A percentile compares a stretch with the other conserved stretches of the same genome.
These are phyloP conservation scores for Pseudogymnoascus sp. DNA, from an alignment of 2,329 filamentous ascomycete species.

Conservation along the genomic window DNA sequence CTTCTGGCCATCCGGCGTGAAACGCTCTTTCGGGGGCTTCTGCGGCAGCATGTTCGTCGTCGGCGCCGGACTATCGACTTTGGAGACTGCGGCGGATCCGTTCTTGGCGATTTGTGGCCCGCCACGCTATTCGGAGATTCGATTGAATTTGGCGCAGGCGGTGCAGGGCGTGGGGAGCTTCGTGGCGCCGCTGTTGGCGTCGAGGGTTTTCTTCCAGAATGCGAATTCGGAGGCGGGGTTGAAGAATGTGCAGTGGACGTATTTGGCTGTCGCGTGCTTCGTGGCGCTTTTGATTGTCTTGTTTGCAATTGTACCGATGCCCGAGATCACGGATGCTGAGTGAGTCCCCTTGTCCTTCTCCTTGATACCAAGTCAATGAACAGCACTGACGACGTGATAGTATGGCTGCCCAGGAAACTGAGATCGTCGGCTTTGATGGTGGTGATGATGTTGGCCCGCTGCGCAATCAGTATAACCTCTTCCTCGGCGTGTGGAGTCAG, in stretches of 20 bases:
- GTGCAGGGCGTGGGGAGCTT: conserved; percentile 72
- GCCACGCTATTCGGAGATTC: conserved; percentile 63
- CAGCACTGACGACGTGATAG: conserved; percentile 48
- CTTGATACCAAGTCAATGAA: conserved; percentile 34
- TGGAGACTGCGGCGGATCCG: conserved; percentile 70
- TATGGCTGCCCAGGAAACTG: conserved; percentile 14
- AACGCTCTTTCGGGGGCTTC: conserved; percentile 38
- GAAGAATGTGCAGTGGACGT: conserved; percentile 55
- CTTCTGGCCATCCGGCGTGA: conserved; percentile 48
- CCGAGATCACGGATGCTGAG: conserved; percentile 52
- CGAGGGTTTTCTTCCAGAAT: conserved; percentile 64
- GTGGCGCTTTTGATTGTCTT: conserved; percentile 48
- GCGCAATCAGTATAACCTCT: conserved; percentile 64
- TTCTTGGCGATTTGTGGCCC: conserved; percentile 37
- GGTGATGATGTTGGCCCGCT: conserved; percentile 48
- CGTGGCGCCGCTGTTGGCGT: conserved; percentile 61
- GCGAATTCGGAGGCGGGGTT: conserved; percentile 51
- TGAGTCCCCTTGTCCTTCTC: conserved; percentile 45
- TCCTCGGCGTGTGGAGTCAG: conserved; percentile 67
- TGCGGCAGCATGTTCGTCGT: conserved; percentile 50
- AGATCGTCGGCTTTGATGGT: background rate
- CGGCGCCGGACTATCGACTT: conserved; percentile 62
- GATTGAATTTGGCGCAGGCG: conserved; percentile 69
- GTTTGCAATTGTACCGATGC: conserved; percentile 45
- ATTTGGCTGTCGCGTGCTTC: conserved; percentile 54